Conservation (phyloP, 2,329 filamentous ascomycete species). For the Diaporthe citri region DNA sequence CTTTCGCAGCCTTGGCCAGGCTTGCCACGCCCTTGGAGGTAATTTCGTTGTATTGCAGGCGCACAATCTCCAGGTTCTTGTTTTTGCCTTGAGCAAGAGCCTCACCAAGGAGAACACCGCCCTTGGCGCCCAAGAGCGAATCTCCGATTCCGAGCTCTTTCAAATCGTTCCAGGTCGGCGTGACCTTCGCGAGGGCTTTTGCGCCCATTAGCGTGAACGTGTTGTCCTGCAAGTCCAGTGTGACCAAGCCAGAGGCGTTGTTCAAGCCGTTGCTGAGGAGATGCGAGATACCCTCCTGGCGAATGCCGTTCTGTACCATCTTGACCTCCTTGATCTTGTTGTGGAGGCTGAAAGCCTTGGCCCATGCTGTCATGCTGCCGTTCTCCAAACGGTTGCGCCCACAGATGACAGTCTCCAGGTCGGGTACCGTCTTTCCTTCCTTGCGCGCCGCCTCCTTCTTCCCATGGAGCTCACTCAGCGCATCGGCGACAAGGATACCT, state of each 20-base stretch:
- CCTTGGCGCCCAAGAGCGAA: conserved; percentile 84
- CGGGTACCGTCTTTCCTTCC: conserved; percentile 77
- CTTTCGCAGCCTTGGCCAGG: conserved; percentile 76
- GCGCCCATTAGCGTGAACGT: conserved; percentile 90
- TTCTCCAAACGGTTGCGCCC: conserved; percentile 96
- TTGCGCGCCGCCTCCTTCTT: conserved; percentile 86
- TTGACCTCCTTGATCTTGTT: conserved; percentile 85
- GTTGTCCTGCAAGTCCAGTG: conserved; percentile 96
- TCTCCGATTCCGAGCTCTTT: conserved; percentile 91
- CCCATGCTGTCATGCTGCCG: conserved; percentile 96
- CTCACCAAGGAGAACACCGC: conserved; percentile 78
- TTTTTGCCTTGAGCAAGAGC: conserved; percentile 83
- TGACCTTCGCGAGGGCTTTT: conserved; percentile 80
- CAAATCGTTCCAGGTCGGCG: conserved; percentile 80
- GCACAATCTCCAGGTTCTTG: conserved; percentile 81
- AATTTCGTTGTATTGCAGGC: conserved; percentile 96
- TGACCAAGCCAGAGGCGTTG: conserved; percentile 75
- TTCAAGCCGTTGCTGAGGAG: conserved; percentile 84
- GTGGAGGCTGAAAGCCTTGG: conserved; percentile 86
- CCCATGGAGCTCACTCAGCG: conserved; percentile 83
- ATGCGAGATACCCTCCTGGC: conserved; percentile 89
- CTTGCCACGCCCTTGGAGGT: conserved; percentile 79
- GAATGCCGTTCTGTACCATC: conserved; percentile 99
- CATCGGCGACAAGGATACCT: conserved; percentile 88
- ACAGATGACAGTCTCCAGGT: conserved; percentile 96